phyloP scores from a whole-genome alignment of 208 protist genomes.

The Vickermania ingenoplastis region DNA sequence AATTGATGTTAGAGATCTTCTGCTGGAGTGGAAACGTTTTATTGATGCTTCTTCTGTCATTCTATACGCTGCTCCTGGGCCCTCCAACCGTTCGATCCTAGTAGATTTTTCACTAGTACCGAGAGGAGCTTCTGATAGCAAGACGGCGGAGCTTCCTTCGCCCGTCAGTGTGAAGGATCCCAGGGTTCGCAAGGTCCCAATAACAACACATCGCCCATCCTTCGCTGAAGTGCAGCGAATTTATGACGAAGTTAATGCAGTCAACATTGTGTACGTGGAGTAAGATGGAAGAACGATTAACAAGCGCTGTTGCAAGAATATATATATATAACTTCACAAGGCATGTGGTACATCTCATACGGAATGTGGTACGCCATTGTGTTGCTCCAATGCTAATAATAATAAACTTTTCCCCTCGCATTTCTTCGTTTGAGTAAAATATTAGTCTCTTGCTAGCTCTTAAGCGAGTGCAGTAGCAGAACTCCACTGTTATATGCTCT shows the following conservation, averaged over 20 bases:
- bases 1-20: constrained; percentile 60
- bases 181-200: constrained; percentile 59
- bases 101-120: constrained; percentile 49
- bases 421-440: too few relatives aligned
- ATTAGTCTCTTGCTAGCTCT: too few relatives aligned
- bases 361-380: too few relatives aligned
- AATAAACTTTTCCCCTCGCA: too few relatives aligned
- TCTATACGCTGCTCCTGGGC: constrained; percentile 76
- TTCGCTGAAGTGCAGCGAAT: constrained; percentile 81
- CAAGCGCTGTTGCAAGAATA: not conserved
- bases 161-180: constrained; percentile 59
- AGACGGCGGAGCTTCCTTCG: constrained; percentile 21
- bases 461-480: too few relatives aligned
- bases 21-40: constrained; percentile 61
- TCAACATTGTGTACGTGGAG: constrained; percentile 35
- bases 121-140: constrained; percentile 2
- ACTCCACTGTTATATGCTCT: too few relatives aligned
- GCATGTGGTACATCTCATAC: too few relatives aligned
- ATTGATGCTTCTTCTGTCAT: constrained; percentile 68
- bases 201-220: constrained; percentile 74
- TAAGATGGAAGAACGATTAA: too few relatives aligned
- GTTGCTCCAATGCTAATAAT: too few relatives aligned
- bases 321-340: not conserved
- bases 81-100: constrained; percentile 69
- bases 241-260: constrained; percentile 34